Conservation (phyloP, 164 flowering plant genomes). For the Akebia trifoliata region DNA sequence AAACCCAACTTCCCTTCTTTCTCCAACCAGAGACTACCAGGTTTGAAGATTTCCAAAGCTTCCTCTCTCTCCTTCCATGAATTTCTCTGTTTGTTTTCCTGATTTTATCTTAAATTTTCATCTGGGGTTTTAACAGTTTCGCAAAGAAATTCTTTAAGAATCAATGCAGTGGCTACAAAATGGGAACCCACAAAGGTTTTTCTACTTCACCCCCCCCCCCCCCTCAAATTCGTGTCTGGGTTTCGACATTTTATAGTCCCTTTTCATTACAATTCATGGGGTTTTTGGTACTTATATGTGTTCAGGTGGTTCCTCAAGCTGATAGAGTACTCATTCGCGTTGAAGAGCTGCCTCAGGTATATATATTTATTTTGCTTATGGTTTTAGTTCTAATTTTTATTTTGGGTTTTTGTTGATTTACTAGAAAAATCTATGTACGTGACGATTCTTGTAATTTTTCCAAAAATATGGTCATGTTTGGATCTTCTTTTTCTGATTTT, state of each 20-base stretch:
- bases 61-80: not conserved
- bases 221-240: not conserved
- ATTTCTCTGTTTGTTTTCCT: not conserved
- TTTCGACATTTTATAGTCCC: not conserved
- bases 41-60: slow-evolving; percentile 10
- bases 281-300: not conserved
- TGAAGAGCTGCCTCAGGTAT: slow-evolving; percentile 68
- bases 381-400: not conserved
- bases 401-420: not conserved
- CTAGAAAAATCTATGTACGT: not conserved
- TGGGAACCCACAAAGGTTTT: slow-evolving; percentile 80
- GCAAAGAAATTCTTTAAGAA: slow-evolving; percentile 35
- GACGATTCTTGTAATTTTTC: not conserved
- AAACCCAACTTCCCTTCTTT: slow-evolving; percentile 22
- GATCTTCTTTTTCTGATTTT: too few species aligned
- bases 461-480: too few species aligned
- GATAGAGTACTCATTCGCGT: slow-evolving; percentile 87
- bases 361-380: not conserved
- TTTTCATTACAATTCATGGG: not conserved
- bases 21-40: slow-evolving; percentile 24
- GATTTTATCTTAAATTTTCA: not conserved
- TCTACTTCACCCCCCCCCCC: not conserved
- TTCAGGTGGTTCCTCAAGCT: slow-evolving; percentile 78
- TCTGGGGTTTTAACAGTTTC: slow-evolving; percentile 29
- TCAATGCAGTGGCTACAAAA: slow-evolving; percentile 53